Evolutionary conservation across 495 filamentous ascomycete genomes (phyloP).

Genomic region (Aspergillus wentii): DNA sequence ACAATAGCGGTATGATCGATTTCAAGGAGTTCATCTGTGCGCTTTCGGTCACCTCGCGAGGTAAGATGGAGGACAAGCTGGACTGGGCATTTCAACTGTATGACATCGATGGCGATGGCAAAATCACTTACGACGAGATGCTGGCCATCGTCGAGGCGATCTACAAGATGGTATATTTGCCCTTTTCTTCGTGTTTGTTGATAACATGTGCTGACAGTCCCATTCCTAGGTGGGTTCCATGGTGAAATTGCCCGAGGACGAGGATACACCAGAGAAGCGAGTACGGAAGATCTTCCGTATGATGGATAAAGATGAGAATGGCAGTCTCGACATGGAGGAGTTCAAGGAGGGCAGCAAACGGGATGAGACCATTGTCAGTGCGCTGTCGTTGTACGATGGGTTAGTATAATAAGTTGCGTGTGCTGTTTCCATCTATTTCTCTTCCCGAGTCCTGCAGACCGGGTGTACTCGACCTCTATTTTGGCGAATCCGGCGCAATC

Average conservation of each 20-base stretch:
- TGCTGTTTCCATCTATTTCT: conserved; percentile 4
- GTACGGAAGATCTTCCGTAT: conserved; percentile 98
- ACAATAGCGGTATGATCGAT: conserved; percentile 95
- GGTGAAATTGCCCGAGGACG: conserved; percentile 97
- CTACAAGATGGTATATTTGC: conserved; percentile 87
- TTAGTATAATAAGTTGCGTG: conserved; percentile 56
- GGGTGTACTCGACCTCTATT: background rate
- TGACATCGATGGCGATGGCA: conserved; percentile 97
- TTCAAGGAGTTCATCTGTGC: conserved; percentile 99
- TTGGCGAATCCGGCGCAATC: conserved; percentile 27
- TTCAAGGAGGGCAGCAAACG: conserved; percentile 99
- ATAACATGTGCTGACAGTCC: conserved; percentile 5
- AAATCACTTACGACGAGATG: conserved; percentile 99
- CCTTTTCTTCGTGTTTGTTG: background rate
- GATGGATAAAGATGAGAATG: conserved; percentile 99
- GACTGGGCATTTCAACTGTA: conserved; percentile 99
- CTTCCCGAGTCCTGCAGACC: background rate
- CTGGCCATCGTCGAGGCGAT: conserved; percentile 97
- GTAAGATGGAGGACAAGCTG: conserved; percentile 98
- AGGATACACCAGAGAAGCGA: conserved; percentile 97
- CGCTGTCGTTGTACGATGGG: conserved; percentile 92
- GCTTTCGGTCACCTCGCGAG: conserved; percentile 90
- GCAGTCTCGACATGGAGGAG: conserved; percentile 86
- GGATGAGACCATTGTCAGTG: conserved; percentile 98
- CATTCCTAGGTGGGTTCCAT: conserved; percentile 96